Percentiles rank a stretch among this genome's conserved stretches.
phyloP scores from a whole-genome alignment of 129 eudicot species.

The Escallonia rubra region DNA sequence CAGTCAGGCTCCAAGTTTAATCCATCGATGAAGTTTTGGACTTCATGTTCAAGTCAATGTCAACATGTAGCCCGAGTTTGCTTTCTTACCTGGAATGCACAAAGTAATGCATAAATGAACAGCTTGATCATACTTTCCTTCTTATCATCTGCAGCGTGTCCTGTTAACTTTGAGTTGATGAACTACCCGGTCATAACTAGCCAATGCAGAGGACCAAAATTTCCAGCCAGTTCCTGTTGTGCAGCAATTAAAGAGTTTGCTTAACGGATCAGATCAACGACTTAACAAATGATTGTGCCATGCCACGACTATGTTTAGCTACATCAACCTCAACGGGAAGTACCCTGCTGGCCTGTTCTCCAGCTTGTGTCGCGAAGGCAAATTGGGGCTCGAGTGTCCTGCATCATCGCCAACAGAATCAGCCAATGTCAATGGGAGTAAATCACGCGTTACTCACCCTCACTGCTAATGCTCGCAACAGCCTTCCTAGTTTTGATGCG shows the following conservation, averaged over 20 bases:
- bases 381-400: slow-evolving; percentile 56
- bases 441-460: background rate
- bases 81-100: no score
- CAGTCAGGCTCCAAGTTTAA: background rate
- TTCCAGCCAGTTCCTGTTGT: slow-evolving; percentile 51
- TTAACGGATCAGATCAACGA: slow-evolving; percentile 42
- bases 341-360: slow-evolving; percentile 66
- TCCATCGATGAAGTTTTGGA: background rate
- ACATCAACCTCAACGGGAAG: slow-evolving; percentile 50
- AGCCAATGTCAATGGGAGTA: slow-evolving; percentile 20
- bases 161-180: slow-evolving; percentile 52
- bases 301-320: slow-evolving; percentile 59
- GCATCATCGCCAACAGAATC: slow-evolving; percentile 28
- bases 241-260: slow-evolving; percentile 59
- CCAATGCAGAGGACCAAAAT: slow-evolving; percentile 67
- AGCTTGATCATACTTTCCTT: background rate
- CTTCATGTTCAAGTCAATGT: no score
- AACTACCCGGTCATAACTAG: slow-evolving; percentile 65
- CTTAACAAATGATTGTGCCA: slow-evolving; percentile 45
- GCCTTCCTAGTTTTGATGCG: slow-evolving; percentile 16
- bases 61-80: no score
- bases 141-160: slow-evolving; percentile 51
- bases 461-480: slow-evolving; percentile 17
- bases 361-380: slow-evolving; percentile 50
- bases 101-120: no score